Evolutionary conservation across 1,139 yeast genomes (phyloP), one percentile per base, ranked within the genome.

Genomic region (Arxiozyma heterogenica): DNA sequence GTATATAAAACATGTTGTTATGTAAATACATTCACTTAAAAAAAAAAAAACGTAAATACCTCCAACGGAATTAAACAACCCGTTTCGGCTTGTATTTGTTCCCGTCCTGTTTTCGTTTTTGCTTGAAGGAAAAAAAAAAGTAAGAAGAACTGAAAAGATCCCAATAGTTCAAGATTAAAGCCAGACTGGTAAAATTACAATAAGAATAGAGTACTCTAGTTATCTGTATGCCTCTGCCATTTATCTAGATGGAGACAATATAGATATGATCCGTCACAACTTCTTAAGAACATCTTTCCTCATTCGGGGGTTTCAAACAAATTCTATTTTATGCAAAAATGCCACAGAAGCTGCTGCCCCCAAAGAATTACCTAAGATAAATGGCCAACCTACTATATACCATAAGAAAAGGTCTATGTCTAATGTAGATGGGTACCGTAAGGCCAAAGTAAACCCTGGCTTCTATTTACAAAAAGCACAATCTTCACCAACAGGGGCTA

Each of bases 401-500:
- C 21, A 46, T 34, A 46, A 46, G 23, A 27, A 46, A 1, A 21
- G 49, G 25, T 46, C n/a, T 45, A 66, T 69, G 4, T 62, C 68
- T 9, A 69, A 67, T 52, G 61, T 63, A 50, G 64, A 63, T 48
- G 72, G 72, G 58, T 66, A 61, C 42, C 42, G 66, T 51, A 66
- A 62, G 49, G 69, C 68, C 11, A 63, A 61, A 43, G 48, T 62
- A 11, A 64, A 66, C 20, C 53, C 66, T 1, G 72, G 71, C 9
- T 20, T 66, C 18, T 67, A 67, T 49, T 61, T 55, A 46, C 58
- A 64, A 41, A 66, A 66, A n/a, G 59, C 71, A 15, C 70, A 62
- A 48, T 61, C 71, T 0, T 62, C 70, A 1, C 53, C 64, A 4
- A 63, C 65, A 4, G 71, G 71, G 34, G 65, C 71, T 9, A 65